Percentiles rank a stretch among this genome's conserved stretches.
These are phyloP conservation scores for Amanita thiersii DNA, from an alignment of 768 basidiomycete genomes.

Conservation along the genomic window DNA sequence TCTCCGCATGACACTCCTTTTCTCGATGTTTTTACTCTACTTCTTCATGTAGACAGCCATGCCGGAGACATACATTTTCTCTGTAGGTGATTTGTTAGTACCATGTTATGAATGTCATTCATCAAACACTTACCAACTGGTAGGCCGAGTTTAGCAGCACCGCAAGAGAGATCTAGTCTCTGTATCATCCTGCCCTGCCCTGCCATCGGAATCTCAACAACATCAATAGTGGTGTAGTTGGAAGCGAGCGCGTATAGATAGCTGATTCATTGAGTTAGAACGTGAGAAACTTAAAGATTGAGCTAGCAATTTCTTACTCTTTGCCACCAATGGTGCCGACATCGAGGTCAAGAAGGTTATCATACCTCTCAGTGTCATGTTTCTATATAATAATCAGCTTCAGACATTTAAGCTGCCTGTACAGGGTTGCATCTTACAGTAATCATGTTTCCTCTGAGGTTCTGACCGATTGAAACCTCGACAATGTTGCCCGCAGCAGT, in stretches of 20 bases:
- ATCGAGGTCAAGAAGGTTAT: neutral
- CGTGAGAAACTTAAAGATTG: neutral
- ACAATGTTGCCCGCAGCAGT: neutral
- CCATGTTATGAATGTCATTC: neutral
- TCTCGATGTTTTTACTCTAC: neutral
- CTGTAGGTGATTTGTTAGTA: neutral
- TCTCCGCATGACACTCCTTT: neutral
- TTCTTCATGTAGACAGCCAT: conserved; percentile 1
- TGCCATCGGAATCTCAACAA: neutral
- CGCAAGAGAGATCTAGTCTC: neutral
- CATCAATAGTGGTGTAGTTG: neutral
- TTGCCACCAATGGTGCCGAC: neutral
- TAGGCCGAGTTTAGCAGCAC: neutral
- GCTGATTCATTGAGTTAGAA: neutral
- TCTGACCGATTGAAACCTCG: neutral
- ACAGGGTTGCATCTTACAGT: neutral
- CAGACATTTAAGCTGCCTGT: neutral
- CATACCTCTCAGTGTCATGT: neutral
- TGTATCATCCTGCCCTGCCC: neutral
- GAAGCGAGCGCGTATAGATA: neutral
- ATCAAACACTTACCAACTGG: neutral
- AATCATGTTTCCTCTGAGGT: neutral
- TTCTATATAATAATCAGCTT: neutral
- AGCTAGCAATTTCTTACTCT: neutral
- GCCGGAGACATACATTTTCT: neutral